Percentiles rank a stretch among this genome's conserved stretches.
phyloP scores from a whole-genome alignment of 2,329 filamentous ascomycete species.

The Aureobasidium sp. region DNA sequence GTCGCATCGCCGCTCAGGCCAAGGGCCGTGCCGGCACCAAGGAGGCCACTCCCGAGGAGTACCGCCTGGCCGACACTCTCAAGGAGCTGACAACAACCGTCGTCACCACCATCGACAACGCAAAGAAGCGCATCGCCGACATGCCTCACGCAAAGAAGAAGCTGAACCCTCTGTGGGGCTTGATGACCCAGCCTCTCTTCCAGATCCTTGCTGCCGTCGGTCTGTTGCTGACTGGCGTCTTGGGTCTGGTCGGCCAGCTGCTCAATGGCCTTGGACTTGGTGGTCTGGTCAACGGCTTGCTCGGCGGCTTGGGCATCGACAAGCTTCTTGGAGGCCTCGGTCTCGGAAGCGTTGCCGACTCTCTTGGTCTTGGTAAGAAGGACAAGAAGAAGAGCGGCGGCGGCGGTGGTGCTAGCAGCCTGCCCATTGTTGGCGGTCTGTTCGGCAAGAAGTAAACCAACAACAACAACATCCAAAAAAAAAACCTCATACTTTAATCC shows the following conservation, averaged over 20 bases:
- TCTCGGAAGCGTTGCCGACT: conserved; percentile 44
- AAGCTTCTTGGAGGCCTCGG: conserved; percentile 70
- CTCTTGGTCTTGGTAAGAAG: conserved; percentile 49
- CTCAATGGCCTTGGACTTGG: conserved; percentile 77
- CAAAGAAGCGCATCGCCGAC: conserved; percentile 79
- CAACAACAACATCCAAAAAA: conserved; percentile 20
- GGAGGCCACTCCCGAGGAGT: conserved; percentile 76
- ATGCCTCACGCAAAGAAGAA: conserved; percentile 96
- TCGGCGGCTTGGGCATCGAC: conserved; percentile 69
- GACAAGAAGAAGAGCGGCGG: conserved; percentile 44
- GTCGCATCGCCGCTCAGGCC: conserved; percentile 74
- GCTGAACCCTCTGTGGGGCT: conserved; percentile 80
- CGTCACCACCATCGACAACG: conserved; percentile 74
- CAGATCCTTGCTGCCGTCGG: conserved; percentile 90
- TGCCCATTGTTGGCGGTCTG: conserved; percentile 43
- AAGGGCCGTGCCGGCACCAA: conserved; percentile 70
- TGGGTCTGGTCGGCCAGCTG: conserved; percentile 75
- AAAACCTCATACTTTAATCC: background rate
- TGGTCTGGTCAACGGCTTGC: conserved; percentile 68
- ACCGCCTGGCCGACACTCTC: conserved; percentile 73
- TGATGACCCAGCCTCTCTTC: conserved; percentile 78
- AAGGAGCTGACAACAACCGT: conserved; percentile 81
- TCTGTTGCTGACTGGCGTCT: conserved; percentile 70
- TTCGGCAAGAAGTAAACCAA: conserved; percentile 36
- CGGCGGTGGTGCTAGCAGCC: conserved; percentile 28